phyloP scores from a whole-genome alignment of 768 basidiomycete species.

The Thelephora aurantiotincta region DNA sequence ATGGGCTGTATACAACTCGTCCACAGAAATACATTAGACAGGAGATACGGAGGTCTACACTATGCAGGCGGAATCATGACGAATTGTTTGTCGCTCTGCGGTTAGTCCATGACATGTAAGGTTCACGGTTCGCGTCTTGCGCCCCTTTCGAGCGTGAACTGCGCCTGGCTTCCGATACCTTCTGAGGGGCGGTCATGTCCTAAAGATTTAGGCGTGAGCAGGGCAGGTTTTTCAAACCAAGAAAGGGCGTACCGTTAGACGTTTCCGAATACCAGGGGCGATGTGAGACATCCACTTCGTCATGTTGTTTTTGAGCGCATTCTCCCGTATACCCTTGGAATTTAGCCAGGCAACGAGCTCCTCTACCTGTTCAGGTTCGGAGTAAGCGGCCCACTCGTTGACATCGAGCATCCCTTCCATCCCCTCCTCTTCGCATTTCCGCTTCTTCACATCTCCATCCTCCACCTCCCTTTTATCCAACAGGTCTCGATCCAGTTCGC shows the following conservation, averaged over 20 bases:
- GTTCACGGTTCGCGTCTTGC: conserved; percentile 57
- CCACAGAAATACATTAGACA: too few species aligned
- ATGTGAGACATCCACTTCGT: conserved; percentile 80
- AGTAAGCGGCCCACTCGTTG: conserved; percentile 87
- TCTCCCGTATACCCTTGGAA: conserved; percentile 80
- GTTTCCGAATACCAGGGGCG: conserved; percentile 63
- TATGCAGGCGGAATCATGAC: conserved; percentile 4
- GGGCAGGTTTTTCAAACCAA: neutral
- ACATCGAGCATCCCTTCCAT: conserved; percentile 54
- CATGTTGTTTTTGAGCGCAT: conserved; percentile 61
- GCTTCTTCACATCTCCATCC: conserved; percentile 36
- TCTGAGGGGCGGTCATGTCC: conserved; percentile 60
- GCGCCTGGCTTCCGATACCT: conserved; percentile 66
- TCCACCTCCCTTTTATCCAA: conserved; percentile 41
- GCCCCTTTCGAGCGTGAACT: conserved; percentile 52
- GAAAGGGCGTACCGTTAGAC: conserved; percentile 45
- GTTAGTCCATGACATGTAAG: conserved; percentile 85
- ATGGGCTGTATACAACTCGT: too few species aligned
- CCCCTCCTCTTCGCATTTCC: conserved; percentile 71
- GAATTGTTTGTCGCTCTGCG: conserved; percentile 44
- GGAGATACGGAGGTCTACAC: too few species aligned
- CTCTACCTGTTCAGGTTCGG: conserved; percentile 81
- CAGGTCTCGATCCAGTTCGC: conserved; percentile 65
- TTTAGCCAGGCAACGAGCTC: conserved; percentile 84
- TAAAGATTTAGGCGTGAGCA: conserved; percentile 14